Evolutionary conservation across 2,329 filamentous ascomycete species (phyloP), one percentile per base, ranked within the genome.

Genomic region (Ascocoryne sarcoides): DNA sequence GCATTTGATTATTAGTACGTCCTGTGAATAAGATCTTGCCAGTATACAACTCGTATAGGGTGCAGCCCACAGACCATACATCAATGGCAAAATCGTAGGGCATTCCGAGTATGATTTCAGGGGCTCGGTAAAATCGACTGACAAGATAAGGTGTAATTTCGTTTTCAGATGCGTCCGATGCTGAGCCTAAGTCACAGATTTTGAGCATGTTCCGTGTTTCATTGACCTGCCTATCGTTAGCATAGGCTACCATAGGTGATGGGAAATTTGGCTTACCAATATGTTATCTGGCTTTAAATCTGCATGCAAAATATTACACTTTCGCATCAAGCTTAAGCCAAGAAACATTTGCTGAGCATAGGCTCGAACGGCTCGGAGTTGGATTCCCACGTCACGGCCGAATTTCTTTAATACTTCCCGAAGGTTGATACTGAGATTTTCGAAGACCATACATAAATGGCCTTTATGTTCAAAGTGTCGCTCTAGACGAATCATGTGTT

Each of bases 281-380:
- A 98, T 90, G 55, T 98, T 98, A 74, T 98, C 92, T 7, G 92
- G 92, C 64, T 98, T 98, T 54, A 98, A 64, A 69, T 98, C 92
- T 10, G 90, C 89, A 60, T 98, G 92, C 38, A 98, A 76, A 59
- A 98, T 86, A 62, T 88, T 88, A 67, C 85, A 93, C 59, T 87
- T 90, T 53, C 87, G 83, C 68, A 98, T 76, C 55, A 95, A 80
- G 53, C 81, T 82, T 38, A 98, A 67, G 2, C 87, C 87, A 19
- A 93, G 71, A 61, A 98, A 95, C 61, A 95, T 95, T 64, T 98
- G 92, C 56, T 89, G 83, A 4, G 90, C 86, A 59, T 95, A 98
- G 12, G 82, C 79, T 52, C 87, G 78, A 35, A 95, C 90, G 9
- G 89, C 90, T 46, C 76, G 76, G 40, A 96, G 66, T 55, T 94